phyloP scores from a whole-genome alignment of 495 filamentous ascomycete species.

The Penicillium verhagenii region DNA sequence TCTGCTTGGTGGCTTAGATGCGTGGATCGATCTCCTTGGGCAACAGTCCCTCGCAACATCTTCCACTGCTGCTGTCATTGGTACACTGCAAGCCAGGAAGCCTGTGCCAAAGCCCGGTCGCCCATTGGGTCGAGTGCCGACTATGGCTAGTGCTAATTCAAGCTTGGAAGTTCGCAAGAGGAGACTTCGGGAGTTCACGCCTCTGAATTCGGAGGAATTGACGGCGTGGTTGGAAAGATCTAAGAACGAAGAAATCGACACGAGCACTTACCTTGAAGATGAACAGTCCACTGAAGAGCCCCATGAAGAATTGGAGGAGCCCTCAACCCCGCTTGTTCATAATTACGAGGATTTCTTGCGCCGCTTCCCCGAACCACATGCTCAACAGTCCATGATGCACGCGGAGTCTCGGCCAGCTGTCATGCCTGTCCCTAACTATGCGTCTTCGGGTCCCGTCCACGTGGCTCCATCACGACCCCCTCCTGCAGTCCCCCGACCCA shows the following conservation, averaged over 20 bases:
- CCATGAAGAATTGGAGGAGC: conserved; percentile 34
- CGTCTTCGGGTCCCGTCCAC: conserved; percentile 33
- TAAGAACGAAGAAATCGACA: conserved; percentile 52
- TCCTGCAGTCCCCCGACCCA: conserved; percentile 79
- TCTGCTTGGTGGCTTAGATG: conserved; percentile 75
- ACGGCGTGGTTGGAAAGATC: conserved; percentile 60
- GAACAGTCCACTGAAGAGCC: conserved; percentile 39
- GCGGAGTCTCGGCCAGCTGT: conserved; percentile 26
- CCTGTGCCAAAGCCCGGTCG: conserved; percentile 41
- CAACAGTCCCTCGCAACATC: conserved; percentile 60
- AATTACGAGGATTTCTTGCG: conserved; percentile 75
- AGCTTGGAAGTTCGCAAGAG: conserved; percentile 55
- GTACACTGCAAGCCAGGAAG: conserved; percentile 40
- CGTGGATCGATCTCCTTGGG: conserved; percentile 81
- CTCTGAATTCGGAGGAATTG: conserved; percentile 61
- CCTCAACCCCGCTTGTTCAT: conserved; percentile 47
- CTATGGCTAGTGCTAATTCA: conserved; percentile 51
- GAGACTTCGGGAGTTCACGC: conserved; percentile 55
- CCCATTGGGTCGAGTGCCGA: conserved; percentile 50
- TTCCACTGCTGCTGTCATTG: conserved; percentile 52
- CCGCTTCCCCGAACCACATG: conserved; percentile 73
- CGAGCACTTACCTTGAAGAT: conserved; percentile 40
- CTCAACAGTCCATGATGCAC: conserved; percentile 76
- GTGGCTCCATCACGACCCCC: conserved; percentile 63
- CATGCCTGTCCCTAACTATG: conserved; percentile 33